Base-by-base conservation (phyloP, 225 moss, liverwort and hornwort genomes). In the Sphagnum contortum region DNA sequence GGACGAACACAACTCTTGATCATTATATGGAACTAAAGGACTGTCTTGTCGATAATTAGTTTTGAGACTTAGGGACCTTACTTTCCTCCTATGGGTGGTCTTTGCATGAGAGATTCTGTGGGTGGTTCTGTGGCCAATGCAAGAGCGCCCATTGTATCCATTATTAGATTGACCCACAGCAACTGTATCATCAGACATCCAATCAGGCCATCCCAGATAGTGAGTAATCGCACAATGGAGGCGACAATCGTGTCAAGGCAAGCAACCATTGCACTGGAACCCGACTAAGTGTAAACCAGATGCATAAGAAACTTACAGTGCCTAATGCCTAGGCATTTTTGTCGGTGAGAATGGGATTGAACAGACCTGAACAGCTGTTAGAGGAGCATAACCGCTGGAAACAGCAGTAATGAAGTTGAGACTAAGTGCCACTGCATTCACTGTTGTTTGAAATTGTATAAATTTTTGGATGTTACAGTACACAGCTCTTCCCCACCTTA, bases 381-480 rank as follows among this genome's bases (percentile, higher is more conserved):
- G 83, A 74, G 94, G 94, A 75, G 91, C 94, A 45, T 79, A 64
- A 64, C 94, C 94, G 59, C 84, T 88, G 44, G 79, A 85, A 57
- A 94, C 50, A n/a, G 94, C 87, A 63, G 91, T 74, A 29, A 94
- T 61, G 64, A 89, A 91, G 77, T 94, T 94, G 62, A 94, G 86
- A 6, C 64, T 2, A 49, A 94, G 65, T 9, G 94, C 94, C 50
- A 91, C 91, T 55, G 73, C 79, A 54, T 94, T 94, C 48, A 94
- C 94, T 48, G 94, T 94, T 61, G 54, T 57, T 71, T 94, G 94
- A 72, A 94, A 94, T 66, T 91, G 91, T 68, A 94, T 91, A 71
- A 94, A 94, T 63, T 94, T 94, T 66, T 94, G 94, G 71, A 94
- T 94, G 76, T 94, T 94, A 50, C 87, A 76, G 59, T 94, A 94